Base-by-base conservation (phyloP, 1,284 basidiomycete genomes). In the Chalciporus sp. region DNA sequence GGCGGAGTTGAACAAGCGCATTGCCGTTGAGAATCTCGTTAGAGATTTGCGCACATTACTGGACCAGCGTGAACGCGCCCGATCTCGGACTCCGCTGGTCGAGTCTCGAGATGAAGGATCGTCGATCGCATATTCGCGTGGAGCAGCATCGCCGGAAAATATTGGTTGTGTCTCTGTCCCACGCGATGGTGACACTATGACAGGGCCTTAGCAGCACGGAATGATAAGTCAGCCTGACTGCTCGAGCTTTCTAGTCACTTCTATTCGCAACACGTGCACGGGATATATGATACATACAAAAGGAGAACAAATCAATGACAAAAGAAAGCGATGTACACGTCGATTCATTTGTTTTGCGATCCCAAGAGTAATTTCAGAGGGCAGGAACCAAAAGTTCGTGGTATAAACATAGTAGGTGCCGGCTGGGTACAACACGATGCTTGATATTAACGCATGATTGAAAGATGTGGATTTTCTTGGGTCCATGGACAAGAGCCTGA, bases 341-440 rank as follows among this genome's bases (percentile, higher is more conserved):
- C 66, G 47, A 50, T 55, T 68, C 54, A 28, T 53, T 61, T 48
- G 49, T 50, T 49, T 45, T 47, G 31, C 16, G 39, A 55, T 20
- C 51, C 42, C 46, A 29, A 35, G 23, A 45, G 46, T 52, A 41
- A 43, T 58, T 53, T 54, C 26, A 41, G 28, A 47, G 33, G 28
- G 27, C 19, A 43, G 27, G 45, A 55, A 51, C 45, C 37, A 46
- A 53, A 48, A 42, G 50, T 65, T 51, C 37, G 37, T 55, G 56
- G 68, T 70, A 72, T 70, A 57, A 46, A 56, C 45, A 63, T 59
- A 51, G 29, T 51, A 51, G 46, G 31, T 55, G 51, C 33, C 59
- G 53, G 42, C 26, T 64, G 67, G 58, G 62, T 66, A 64, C 65
- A 66, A 65, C 55, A 59, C 50, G 48, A 69, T 66, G 56, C 63